Evolutionary conservation across 2,329 filamentous ascomycete genomes (phyloP).

Genomic region (Exophiala lecanii-corni): DNA sequence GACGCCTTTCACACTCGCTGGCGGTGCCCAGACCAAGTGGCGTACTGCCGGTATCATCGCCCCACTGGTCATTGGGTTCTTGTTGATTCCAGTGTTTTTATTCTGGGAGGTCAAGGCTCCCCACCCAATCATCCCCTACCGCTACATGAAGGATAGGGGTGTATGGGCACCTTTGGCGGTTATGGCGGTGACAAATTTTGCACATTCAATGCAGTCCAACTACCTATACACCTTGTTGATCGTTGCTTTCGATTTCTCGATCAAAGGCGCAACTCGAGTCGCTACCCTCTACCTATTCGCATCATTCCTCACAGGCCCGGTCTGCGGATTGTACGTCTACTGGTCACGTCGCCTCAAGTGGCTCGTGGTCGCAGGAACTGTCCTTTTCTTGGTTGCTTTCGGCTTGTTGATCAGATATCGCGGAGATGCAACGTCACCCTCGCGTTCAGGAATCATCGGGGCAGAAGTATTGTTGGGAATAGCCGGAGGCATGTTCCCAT

Average conservation of each 20-base stretch:
- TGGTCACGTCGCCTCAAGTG: conserved; percentile 55
- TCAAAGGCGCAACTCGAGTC: conserved; percentile 30
- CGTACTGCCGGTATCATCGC: conserved; percentile 41
- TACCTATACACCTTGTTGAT: conserved; percentile 59
- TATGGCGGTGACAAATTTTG: conserved; percentile 54
- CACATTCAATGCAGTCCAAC: conserved; percentile 60
- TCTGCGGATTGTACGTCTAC: conserved; percentile 34
- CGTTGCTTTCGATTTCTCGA: conserved; percentile 56
- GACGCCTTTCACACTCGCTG: conserved; percentile 55
- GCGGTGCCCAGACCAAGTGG: conserved; percentile 47
- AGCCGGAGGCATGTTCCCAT: conserved; percentile 58
- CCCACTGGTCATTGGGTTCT: conserved; percentile 47
- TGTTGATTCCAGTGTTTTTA: conserved; percentile 42
- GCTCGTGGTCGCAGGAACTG: conserved; percentile 57
- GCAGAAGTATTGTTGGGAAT: conserved; percentile 59
- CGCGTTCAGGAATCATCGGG: conserved; percentile 56
- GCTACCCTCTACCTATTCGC: conserved; percentile 5
- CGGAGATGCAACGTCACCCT: conserved; percentile 42
- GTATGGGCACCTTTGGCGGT: conserved; percentile 55
- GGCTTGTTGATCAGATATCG: conserved; percentile 60
- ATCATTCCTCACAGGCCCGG: conserved; percentile 1
- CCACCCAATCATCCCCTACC: conserved; percentile 55
- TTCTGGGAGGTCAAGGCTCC: conserved; percentile 49
- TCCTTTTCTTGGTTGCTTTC: conserved; percentile 59
- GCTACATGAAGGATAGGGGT: conserved; percentile 55